Base-by-base conservation (phyloP, 1,284 basidiomycete genomes). In the Leccinum pallidistipes region DNA sequence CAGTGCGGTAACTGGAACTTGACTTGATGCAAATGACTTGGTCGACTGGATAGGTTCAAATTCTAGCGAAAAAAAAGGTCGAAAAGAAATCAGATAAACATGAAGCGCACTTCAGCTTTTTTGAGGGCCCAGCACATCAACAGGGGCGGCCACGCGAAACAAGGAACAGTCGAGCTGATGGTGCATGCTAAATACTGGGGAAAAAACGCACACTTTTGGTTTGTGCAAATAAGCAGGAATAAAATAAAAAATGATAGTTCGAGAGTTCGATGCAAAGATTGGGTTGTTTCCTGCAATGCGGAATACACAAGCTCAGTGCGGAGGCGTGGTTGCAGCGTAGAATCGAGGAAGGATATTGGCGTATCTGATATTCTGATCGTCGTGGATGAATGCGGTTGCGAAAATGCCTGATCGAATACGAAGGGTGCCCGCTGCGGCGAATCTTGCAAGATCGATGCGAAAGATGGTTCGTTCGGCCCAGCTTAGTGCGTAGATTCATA, bases 191-290 rank as follows among this genome's bases (percentile, higher is more conserved):
- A 74, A 72, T 72, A 18, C 54, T 56, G 52, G 1, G 3, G 53
- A 58, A 74, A 69, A 74, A 65, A 64, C 65, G 63, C 21, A 54
- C 61, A 68, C 63, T 27, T 71, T 64, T 59, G 70, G 69, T 74
- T 58, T 24, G 60, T 74, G 70, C 71, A 72, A 72, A 72, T 72
- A 70, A 72, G 71, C 71, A 72, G 67, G 70, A 66, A 65, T 74
- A 61, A 74, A 72, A 74, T 75, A 62, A 68, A 61, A 63, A 71
- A 61, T 71, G 47, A 65, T 70, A 58, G 49, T 58, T 49, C 69
- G 45, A 72, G 64, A 73, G 62, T 75, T 76, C 59, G 66, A 76
- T 76, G 74, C 71, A 52, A 61, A 74, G 64, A 76, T 75, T 71
- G 69, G 21, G 45, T 70, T 68, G 71, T 67, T 57, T 67, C 53